Conservation (phyloP, 352 stramenopile species). For the Phytophthora brassicae region DNA sequence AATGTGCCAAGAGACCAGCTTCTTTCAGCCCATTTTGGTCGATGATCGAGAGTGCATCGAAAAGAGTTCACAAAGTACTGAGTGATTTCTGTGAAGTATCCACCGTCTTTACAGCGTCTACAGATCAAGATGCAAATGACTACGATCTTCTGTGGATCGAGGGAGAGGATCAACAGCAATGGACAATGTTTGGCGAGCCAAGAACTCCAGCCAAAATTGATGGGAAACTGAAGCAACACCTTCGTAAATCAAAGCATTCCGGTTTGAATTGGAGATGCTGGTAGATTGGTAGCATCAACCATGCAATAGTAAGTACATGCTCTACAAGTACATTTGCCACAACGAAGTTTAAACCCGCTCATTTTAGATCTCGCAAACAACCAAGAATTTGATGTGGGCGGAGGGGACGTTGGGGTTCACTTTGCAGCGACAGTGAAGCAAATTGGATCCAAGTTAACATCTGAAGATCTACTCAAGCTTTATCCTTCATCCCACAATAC, state of each 20-base stretch:
- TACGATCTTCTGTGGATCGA: slow-evolving; percentile 27
- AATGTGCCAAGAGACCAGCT: background rate
- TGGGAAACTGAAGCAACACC: slow-evolving; percentile 1
- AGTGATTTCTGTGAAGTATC: slow-evolving; percentile 2
- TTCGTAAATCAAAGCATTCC: background rate
- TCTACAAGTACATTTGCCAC: too few species aligned
- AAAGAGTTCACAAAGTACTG: slow-evolving; percentile 4
- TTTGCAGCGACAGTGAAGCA: background rate
- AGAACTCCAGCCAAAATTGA: background rate
- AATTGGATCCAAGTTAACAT: too few species aligned
- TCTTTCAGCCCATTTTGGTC: slow-evolving; percentile 3
- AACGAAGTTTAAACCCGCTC: too few species aligned
- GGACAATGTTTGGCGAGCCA: slow-evolving; percentile 34
- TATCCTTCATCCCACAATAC: background rate
- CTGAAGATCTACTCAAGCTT: background rate
- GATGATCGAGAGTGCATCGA: slow-evolving; percentile 7
- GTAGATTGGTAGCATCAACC: background rate
- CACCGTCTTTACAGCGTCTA: background rate
- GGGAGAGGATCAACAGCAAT: slow-evolving; percentile 9
- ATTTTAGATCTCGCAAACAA: background rate
- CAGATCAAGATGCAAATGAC: slow-evolving; percentile 10
- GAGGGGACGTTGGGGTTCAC: too few species aligned
- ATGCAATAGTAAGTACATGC: background rate
- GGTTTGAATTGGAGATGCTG: slow-evolving; percentile 16
- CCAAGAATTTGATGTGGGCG: too few species aligned